Percentiles rank a stretch among this genome's conserved stretches.
These are phyloP conservation scores for Fusarium equiseti DNA, from an alignment of 2,329 filamentous ascomycete genomes.

Conservation along the genomic window DNA sequence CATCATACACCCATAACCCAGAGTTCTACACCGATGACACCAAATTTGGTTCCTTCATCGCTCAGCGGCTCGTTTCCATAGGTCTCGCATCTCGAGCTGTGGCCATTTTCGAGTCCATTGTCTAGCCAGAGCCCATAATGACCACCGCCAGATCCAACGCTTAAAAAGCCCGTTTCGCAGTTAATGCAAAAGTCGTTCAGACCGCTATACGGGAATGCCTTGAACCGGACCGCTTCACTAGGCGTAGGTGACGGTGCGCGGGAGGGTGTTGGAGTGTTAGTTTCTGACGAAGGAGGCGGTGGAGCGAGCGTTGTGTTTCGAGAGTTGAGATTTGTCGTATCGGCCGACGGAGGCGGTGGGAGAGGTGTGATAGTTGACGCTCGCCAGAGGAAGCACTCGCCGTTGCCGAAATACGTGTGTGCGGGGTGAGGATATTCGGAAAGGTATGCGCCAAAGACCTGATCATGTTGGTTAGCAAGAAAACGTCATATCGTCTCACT, in stretches of 20 bases:
- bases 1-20: conserved; percentile 82
- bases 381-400: conserved; percentile 85
- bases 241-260: conserved; percentile 58
- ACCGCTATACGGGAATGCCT: conserved; percentile 95
- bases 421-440: conserved; percentile 87
- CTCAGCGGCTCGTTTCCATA: conserved; percentile 96
- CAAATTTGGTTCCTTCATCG: conserved; percentile 92
- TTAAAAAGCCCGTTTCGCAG: conserved; percentile 87
- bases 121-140: conserved; percentile 96
- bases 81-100: conserved; percentile 86
- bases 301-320: conserved; percentile 56
- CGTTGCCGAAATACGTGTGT: conserved; percentile 91
- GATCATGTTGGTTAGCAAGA: conserved; percentile 21
- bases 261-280: conserved; percentile 45
- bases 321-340: conserved; percentile 60
- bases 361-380: conserved; percentile 69
- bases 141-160: conserved; percentile 88
- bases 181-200: conserved; percentile 97
- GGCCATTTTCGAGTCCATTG: conserved; percentile 83
- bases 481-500: conserved; percentile 25
- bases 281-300: conserved; percentile 43
- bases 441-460: conserved; percentile 93
- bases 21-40: conserved; percentile 88
- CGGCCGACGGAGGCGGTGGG: conserved; percentile 64
- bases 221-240: conserved; percentile 88